phyloP scores from a whole-genome alignment of 208 protist species.

The Leishmania tarentolae region DNA sequence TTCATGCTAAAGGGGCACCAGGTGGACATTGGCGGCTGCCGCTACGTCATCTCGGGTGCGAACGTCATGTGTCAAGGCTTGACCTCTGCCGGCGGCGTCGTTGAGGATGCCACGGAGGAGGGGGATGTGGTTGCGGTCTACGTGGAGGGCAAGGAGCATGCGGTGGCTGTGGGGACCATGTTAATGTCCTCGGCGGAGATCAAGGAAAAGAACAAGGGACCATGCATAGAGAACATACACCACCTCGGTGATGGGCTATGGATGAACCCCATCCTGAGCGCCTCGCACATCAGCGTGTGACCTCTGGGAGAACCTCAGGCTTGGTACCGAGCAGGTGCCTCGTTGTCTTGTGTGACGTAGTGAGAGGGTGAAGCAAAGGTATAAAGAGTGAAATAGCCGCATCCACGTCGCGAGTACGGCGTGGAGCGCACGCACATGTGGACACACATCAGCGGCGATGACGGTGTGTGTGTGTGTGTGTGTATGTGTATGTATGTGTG shows the following conservation, averaged over 20 bases:
- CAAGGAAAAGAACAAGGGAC: constrained; percentile 86
- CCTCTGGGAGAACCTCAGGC: neutral
- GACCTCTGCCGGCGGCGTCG: constrained; percentile 92
- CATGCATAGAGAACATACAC: constrained; percentile 97
- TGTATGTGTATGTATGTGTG: too few relatives aligned
- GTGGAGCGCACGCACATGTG: neutral
- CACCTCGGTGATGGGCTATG: constrained; percentile 97
- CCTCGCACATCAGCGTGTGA: constrained; percentile 79
- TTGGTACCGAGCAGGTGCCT: neutral
- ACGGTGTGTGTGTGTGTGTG: neutral
- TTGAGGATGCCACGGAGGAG: constrained; percentile 58
- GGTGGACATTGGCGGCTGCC: constrained; percentile 97
- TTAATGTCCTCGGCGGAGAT: constrained; percentile 95
- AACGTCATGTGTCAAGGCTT: constrained; percentile 98
- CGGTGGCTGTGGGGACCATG: constrained; percentile 92
- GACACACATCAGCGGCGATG: neutral
- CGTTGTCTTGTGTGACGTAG: neutral
- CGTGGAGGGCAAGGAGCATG: constrained; percentile 97
- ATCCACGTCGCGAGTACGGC: neutral
- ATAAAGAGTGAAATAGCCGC: neutral
- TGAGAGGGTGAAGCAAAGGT: neutral
- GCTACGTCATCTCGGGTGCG: constrained; percentile 96
- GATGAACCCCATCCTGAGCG: constrained; percentile 90
- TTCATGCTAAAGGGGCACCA: constrained; percentile 95
- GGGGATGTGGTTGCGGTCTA: constrained; percentile 88